Evolutionary conservation across 495 filamentous ascomycete genomes (phyloP), one percentile per base, ranked within the genome.

Genomic region (Talaromyces liani): DNA sequence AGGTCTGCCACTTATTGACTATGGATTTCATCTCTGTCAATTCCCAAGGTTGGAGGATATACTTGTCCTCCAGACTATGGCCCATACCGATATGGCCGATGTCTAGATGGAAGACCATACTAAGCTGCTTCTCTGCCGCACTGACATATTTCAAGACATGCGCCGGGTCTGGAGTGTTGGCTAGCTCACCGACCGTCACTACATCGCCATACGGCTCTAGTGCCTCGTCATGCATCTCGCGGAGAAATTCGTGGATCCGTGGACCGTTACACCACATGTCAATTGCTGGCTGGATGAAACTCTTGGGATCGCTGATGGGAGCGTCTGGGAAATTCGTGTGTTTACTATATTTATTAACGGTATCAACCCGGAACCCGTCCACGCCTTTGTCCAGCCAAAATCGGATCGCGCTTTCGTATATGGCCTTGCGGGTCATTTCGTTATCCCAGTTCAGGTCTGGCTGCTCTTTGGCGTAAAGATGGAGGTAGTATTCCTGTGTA

Each of bases 81-180:
- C 82, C 84, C 8, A 87, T 59, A 59, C 82, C 79, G 12, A 85
- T 79, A 58, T 79, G 67, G 51, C 85, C 83, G 67, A 87, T 87
- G 60, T 85, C 78, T 68, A 88, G 87, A 6, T 86, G 71, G 81
- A 88, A 87, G 72, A 78, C 79, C 27, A 88, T 73, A 63, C 87
- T 81, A 8, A 62, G 62, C 36, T 62, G 67, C 7, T 62, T 58
- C 54, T 73, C 73, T 34, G 79, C 74, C 12, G 71, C 71, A 3
- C 72, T 69, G 0, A 87, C 77, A 63, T 80, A 81, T 31, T 77
- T 69, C n/a, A 86, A 67, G 14, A 85, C 79, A 64, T 85, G 72
- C 49, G 71, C 66, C 8, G 68, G 65, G 64, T 82, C 73, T 0
- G 75, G 75, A 5, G 80, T 79, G 65, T 80, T 79, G 1, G 84